phyloP scores from a whole-genome alignment of 1,284 basidiomycete genomes.

The Clitocybe nebularis region DNA sequence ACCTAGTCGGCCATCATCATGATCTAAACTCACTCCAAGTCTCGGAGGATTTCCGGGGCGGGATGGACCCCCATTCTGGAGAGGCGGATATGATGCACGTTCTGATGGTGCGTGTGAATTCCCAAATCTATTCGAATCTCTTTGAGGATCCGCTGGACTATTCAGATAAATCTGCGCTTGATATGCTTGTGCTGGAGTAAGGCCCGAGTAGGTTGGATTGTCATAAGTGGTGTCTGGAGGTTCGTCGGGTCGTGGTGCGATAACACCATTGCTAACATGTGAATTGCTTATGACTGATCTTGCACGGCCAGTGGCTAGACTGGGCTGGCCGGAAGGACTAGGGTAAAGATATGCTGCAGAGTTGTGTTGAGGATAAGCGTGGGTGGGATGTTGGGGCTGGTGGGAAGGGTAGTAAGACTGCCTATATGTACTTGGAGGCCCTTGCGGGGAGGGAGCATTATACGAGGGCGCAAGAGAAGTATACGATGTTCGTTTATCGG shows the following conservation, averaged over 20 bases:
- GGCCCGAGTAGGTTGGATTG: constrained; percentile 44
- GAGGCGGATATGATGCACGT: constrained; percentile 19
- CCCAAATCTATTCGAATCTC: constrained; percentile 23
- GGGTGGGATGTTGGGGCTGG: constrained; percentile 23
- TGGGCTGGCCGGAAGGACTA: constrained; percentile 35
- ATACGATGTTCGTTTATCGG: constrained; percentile 30
- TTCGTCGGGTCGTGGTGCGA: constrained; percentile 48
- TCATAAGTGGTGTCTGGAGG: constrained; percentile 50
- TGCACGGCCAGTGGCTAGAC: constrained; percentile 35
- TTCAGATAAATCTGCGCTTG: constrained; percentile 67
- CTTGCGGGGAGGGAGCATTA: constrained; percentile 17
- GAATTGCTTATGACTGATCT: constrained; percentile 48
- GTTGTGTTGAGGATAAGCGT: constrained; percentile 25
- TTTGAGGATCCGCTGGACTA: constrained; percentile 26
- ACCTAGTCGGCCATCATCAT: constrained; percentile 49
- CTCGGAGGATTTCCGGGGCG: constrained; percentile 29
- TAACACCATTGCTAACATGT: constrained; percentile 37
- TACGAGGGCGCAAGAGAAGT: constrained; percentile 18
- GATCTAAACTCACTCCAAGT: constrained; percentile 51
- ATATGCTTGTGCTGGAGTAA: constrained; percentile 76
- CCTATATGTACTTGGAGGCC: constrained; percentile 21
- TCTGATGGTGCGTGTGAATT: constrained; percentile 25
- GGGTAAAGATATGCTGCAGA: constrained; percentile 26
- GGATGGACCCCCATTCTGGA: constrained; percentile 26
- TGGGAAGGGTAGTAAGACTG: constrained; percentile 28